A percentile compares a stretch with the other conserved stretches of the same genome.
Conservation (phyloP, 495 filamentous ascomycete genomes). For the Penicillium lividum region DNA sequence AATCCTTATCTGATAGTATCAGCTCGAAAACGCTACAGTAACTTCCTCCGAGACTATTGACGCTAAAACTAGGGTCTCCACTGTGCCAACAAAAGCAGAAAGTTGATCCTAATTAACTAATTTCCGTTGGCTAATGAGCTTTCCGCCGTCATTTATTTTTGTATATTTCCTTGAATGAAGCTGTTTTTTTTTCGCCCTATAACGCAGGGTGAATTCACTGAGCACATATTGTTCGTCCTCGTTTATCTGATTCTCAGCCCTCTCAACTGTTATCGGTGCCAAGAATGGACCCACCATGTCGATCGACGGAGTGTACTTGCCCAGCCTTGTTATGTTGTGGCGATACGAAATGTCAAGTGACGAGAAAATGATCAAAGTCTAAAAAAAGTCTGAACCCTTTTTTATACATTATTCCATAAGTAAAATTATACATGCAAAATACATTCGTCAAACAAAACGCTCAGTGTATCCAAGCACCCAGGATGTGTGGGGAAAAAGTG, state of each 20-base stretch:
- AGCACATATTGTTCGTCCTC: too few relatives aligned
- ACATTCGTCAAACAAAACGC: conserved; percentile 3
- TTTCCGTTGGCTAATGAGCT: not conserved
- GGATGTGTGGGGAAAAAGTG: not conserved
- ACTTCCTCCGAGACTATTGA: conserved; percentile 9
- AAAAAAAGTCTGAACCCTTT: not conserved
- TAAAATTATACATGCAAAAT: conserved; percentile 1
- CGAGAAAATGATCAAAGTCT: not conserved
- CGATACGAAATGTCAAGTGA: too few relatives aligned
- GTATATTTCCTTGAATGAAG: not conserved
- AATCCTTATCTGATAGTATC: not conserved
- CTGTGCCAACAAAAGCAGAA: conserved; percentile 1
- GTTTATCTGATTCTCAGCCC: not conserved
- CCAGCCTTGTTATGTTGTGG: too few relatives aligned
- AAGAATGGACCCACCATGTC: not conserved
- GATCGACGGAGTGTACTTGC: not conserved
- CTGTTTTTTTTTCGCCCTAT: too few relatives aligned
- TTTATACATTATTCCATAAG: conserved; percentile 5
- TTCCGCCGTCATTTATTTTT: not conserved
- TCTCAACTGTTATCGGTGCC: not conserved
- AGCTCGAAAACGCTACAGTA: not conserved
- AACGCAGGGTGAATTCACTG: too few relatives aligned
- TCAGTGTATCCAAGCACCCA: conserved; percentile 2
- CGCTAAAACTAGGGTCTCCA: conserved; percentile 12
- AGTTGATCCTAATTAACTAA: conserved; percentile 4